Conservation (phyloP, 2,329 filamentous ascomycete genomes). For the Rutstroemia sp. region DNA sequence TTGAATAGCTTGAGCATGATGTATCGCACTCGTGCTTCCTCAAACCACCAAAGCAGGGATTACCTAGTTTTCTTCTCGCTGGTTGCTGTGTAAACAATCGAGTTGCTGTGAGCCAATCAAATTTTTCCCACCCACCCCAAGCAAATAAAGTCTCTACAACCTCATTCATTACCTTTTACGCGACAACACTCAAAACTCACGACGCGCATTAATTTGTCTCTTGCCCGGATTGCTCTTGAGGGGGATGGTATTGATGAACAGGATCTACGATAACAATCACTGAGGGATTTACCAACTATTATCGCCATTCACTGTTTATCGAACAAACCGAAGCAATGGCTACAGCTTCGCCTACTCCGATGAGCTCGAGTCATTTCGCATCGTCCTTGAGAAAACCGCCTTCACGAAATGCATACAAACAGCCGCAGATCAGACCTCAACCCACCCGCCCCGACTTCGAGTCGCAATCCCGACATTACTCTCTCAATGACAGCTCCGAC, state of each 20-base stretch:
- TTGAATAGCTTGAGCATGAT: too few relatives aligned
- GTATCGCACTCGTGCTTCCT: too few relatives aligned
- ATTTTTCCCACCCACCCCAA: neutral
- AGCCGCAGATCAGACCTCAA: constrained; percentile 39
- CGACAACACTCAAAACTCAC: neutral
- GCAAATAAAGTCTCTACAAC: neutral
- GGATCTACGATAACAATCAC: constrained; percentile 13
- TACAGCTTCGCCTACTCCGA: constrained; percentile 48
- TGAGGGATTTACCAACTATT: constrained; percentile 7
- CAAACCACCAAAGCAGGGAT: neutral
- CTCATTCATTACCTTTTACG: neutral
- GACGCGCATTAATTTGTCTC: constrained; percentile 1
- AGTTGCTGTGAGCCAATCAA: constrained; percentile 9
- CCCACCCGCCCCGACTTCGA: constrained; percentile 16
- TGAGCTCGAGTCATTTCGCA: constrained; percentile 40
- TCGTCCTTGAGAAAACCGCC: constrained; percentile 45
- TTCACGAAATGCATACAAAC: constrained; percentile 43
- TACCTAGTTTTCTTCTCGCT: neutral
- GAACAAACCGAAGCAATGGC: constrained; percentile 34
- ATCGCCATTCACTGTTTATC: neutral
- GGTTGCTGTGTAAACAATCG: constrained; percentile 1
- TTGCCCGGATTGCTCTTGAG: constrained; percentile 13
- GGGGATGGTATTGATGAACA: constrained; percentile 22
- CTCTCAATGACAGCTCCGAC: constrained; percentile 79
- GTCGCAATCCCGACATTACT: constrained; percentile 37